phyloP scores from a whole-genome alignment of 805 yeast genomes.

The Zygosaccharomyces lentus region DNA sequence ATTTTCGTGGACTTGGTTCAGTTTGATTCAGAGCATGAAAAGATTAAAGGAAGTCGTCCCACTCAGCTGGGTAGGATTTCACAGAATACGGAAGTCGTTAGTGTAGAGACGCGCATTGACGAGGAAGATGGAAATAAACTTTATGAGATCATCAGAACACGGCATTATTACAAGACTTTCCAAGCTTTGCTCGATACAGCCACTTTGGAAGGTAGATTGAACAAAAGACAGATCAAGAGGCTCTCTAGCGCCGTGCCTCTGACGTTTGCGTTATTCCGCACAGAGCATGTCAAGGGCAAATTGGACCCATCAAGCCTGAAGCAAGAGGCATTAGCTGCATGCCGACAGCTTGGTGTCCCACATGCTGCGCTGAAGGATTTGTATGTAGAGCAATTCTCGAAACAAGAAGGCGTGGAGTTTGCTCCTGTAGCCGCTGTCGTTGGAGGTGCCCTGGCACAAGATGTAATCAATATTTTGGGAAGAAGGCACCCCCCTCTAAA shows the following conservation, averaged over 20 bases:
- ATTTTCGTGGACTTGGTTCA: slow-evolving; percentile 72
- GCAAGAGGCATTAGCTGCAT: slow-evolving; percentile 29
- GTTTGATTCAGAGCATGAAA: slow-evolving; percentile 53
- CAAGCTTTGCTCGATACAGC: slow-evolving; percentile 36
- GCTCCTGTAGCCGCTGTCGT: slow-evolving; percentile 81
- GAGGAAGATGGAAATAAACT: slow-evolving; percentile 36
- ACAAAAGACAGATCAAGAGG: slow-evolving; percentile 30
- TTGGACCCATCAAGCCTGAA: slow-evolving; percentile 32
- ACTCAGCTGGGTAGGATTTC: slow-evolving; percentile 50
- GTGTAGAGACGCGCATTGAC: slow-evolving; percentile 34
- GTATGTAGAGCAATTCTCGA: slow-evolving; percentile 39
- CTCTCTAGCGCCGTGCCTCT: slow-evolving; percentile 43
- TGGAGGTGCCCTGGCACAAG: slow-evolving; percentile 90
- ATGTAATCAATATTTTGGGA: slow-evolving; percentile 76
- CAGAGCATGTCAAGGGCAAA: slow-evolving; percentile 22
- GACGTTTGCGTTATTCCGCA: slow-evolving; percentile 54
- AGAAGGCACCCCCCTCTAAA: slow-evolving; percentile 76
- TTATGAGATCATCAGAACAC: slow-evolving; percentile 38
- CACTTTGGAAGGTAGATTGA: slow-evolving; percentile 35
- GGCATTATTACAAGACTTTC: slow-evolving; percentile 39
- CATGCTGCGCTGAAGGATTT: slow-evolving; percentile 39
- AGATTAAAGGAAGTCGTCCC: slow-evolving; percentile 45
- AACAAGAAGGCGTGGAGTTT: slow-evolving; percentile 58
- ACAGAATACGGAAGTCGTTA: slow-evolving; percentile 40
- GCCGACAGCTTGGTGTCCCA: slow-evolving; percentile 45